Percentiles rank a stretch among this genome's conserved stretches.
These are phyloP conservation scores for Echria macrotheca DNA, from an alignment of 495 filamentous ascomycete genomes.

Conservation along the genomic window DNA sequence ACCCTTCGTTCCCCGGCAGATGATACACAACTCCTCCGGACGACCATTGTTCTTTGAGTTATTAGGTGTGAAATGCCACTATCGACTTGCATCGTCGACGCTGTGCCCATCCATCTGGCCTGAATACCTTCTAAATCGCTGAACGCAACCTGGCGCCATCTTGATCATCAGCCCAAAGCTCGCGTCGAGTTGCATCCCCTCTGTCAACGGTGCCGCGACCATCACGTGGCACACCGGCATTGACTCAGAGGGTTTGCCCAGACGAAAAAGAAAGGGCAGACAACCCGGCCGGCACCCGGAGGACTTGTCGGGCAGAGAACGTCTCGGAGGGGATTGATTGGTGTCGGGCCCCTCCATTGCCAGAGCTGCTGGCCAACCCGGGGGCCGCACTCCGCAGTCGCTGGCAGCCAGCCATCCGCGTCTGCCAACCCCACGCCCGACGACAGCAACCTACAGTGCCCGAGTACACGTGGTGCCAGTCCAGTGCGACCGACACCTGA, in stretches of 20 bases:
- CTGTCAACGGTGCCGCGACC: not conserved
- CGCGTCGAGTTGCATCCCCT: not conserved
- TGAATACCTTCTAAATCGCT: too few species aligned
- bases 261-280: too few species aligned
- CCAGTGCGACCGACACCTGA: slow-evolving; percentile 16
- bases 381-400: slow-evolving; percentile 3
- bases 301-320: not conserved
- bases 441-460: slow-evolving; percentile 18
- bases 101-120: too few species aligned
- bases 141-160: too few species aligned
- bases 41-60: too few species aligned
- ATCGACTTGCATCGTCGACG: too few species aligned
- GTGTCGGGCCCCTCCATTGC: not conserved
- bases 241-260: too few species aligned
- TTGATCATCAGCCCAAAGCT: too few species aligned
- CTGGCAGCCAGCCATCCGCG: slow-evolving; percentile 3
- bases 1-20: too few species aligned
- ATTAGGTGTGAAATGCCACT: too few species aligned
- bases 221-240: not conserved
- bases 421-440: slow-evolving; percentile 22
- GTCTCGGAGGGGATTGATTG: slow-evolving; percentile 6
- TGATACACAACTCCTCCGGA: too few species aligned
- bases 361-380: slow-evolving; percentile 1
- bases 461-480: slow-evolving; percentile 39
- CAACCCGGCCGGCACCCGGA: slow-evolving; percentile 4